Conservation (phyloP, 441 rosid genomes). For the Erodium texanum region DNA sequence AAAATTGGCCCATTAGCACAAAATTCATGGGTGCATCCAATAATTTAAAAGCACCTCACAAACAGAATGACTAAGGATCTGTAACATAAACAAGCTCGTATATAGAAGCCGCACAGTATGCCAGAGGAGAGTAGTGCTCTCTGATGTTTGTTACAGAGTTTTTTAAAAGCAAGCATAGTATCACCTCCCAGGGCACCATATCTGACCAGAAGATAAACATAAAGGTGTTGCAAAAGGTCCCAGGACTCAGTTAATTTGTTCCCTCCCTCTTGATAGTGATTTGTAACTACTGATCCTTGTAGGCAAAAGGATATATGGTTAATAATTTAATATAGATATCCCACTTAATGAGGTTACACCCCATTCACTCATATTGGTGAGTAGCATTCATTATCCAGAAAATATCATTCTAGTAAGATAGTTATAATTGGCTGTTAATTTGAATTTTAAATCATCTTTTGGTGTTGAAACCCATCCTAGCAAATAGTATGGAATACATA, state of each 20-base stretch:
- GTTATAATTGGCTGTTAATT: background rate
- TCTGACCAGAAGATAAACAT: no score
- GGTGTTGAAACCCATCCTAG: background rate
- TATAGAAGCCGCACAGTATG: no score
- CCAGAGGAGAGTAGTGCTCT: no score
- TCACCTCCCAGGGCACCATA: no score
- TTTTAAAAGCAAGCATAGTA: no score
- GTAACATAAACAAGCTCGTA: no score
- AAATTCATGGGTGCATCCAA: background rate
- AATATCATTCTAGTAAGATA: background rate
- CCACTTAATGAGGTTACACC: background rate
- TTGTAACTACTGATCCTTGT: no score
- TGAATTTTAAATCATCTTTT: background rate
- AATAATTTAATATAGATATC: background rate
- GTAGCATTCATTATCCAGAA: background rate
- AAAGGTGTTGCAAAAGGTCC: no score
- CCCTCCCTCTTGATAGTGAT: no score
- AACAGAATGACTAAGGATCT: background rate
- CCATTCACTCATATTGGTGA: background rate
- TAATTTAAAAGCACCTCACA: background rate
- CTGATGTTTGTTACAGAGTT: background rate
- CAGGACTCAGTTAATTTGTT: no score
- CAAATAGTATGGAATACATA: background rate
- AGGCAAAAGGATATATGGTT: background rate
- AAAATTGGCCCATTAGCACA: background rate